Evolutionary conservation across 1,139 yeast genomes (phyloP), one percentile per base, ranked within the genome.

Genomic region (Taphrina wiesneri): DNA sequence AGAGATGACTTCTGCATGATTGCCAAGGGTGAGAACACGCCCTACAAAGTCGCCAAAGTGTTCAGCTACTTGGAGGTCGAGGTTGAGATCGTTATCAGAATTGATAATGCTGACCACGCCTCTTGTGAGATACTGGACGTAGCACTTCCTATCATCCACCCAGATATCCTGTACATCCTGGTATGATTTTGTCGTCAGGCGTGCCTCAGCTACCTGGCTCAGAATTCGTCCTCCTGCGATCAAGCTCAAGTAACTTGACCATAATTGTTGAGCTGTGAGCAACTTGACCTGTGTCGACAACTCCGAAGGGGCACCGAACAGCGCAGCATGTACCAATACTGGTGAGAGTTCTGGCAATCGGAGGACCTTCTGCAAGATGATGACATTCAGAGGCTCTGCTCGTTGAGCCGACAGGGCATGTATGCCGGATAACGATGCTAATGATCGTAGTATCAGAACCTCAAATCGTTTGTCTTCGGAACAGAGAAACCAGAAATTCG

Each of bases 371-470:
- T 60, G 57, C 15, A 60, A 51, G 11, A 51, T n/a, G 13, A 11
- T 25, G 13, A 26, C 25, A 39, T 23, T 19, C 11, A 26, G 1
- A 2, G 25, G 41, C 9, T 30, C 19, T 7, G 32, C 26, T 19
- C 46, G 19, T 9, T 26, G 43, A 28, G 28, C 26, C 23, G 51
- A 17, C 7, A 60, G 43, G 3, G 64, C 64, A 60, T 51, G 26
- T 49, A 60, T 19, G 17, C 64, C 64, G 6, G 57, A 17, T 39
- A 60, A 15, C 3, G 57, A 60, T 15, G 64, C 45, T 13, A 60
- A 32, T 3, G 57, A 25, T 17, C 30, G 17, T 3, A 49, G 19
- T 11, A 60, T 23, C 13, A 41, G 21, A 3, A 2, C 2, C 28
- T 30, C 28, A 28, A 60, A 25, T 11, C 11, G 9, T 15, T 25